phyloP scores from a whole-genome alignment of 176 grass and related monocot species.

The Rhynchospora tenuis region DNA sequence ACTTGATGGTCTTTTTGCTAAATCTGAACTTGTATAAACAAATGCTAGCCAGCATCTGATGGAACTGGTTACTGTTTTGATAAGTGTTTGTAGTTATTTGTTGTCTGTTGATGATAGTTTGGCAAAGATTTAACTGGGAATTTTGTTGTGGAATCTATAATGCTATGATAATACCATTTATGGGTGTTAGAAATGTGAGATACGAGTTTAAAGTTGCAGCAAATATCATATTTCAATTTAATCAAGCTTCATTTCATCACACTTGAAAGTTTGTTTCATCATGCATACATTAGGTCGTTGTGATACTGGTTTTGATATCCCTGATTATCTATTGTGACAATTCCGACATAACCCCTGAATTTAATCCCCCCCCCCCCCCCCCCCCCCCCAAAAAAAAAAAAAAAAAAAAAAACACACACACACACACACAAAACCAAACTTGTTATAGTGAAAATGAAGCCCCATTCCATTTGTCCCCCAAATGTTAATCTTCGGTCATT shows the following conservation, averaged over 20 bases:
- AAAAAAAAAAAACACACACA: no score
- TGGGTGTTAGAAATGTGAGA: background rate
- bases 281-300: background rate
- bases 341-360: no score
- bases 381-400: no score
- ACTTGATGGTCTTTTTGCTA: background rate
- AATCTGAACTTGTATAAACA: background rate
- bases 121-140: background rate
- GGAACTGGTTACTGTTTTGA: background rate
- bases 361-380: no score
- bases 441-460: no score
- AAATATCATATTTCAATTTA: background rate
- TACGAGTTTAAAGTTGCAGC: background rate
- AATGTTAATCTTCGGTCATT: no score
- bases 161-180: background rate
- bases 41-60: background rate
- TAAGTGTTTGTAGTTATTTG: background rate
- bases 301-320: background rate
- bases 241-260: background rate
- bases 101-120: background rate
- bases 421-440: no score
- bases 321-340: background rate
- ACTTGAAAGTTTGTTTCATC: background rate
- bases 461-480: no score
- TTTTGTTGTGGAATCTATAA: background rate